Percentiles rank a stretch among this genome's conserved stretches.
phyloP scores from a whole-genome alignment of 306 rosid species.

The Pyrus betulifolia region DNA sequence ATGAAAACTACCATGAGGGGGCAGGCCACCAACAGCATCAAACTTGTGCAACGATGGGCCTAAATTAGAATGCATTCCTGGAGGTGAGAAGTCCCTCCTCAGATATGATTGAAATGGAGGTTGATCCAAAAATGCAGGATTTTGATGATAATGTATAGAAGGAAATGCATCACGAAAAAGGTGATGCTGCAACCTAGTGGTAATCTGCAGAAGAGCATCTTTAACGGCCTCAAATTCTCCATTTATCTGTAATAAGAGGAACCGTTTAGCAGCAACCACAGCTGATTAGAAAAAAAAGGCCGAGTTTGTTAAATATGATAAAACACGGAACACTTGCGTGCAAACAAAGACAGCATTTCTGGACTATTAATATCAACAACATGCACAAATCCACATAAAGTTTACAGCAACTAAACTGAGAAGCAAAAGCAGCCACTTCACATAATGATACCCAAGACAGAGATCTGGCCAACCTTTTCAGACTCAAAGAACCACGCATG shows the following conservation, averaged over 20 bases:
- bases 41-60: constrained; percentile 69
- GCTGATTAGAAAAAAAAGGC: background rate
- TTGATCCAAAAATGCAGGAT: constrained; percentile 65
- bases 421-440: background rate
- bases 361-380: background rate
- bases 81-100: constrained; percentile 82
- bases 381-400: constrained; percentile 7
- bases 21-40: constrained; percentile 38
- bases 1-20: constrained; percentile 49
- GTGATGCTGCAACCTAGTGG: constrained; percentile 70
- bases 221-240: constrained; percentile 91
- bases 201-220: constrained; percentile 82
- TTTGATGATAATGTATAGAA: constrained; percentile 56
- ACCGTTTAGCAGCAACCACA: constrained; percentile 9
- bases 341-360: constrained; percentile 1
- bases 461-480: background rate
- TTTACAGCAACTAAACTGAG: background rate
- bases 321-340: background rate
- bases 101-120: constrained; percentile 62
- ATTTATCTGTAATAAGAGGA: constrained; percentile 49
- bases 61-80: constrained; percentile 61
- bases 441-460: background rate
- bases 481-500: constrained; percentile 1
- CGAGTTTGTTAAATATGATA: background rate
- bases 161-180: constrained; percentile 76